Conservation (phyloP, 352 stramenopile genomes). For the Pythium scleroteichum region DNA sequence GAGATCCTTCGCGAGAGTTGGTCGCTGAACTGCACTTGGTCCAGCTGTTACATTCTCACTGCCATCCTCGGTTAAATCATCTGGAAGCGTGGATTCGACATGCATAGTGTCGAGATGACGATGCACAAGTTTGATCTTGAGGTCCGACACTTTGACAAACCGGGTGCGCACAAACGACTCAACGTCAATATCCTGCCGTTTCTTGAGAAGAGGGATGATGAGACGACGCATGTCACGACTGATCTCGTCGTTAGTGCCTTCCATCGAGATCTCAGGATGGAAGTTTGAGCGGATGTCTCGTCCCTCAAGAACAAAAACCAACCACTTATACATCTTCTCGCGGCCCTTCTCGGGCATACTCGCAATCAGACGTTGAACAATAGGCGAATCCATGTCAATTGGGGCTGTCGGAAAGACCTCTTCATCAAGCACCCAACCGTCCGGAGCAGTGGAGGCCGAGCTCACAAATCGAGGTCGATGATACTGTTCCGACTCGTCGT, state of each 20-base stretch:
- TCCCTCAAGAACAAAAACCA: slow-evolving; percentile 68
- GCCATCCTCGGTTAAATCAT: slow-evolving; percentile 15
- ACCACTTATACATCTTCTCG: slow-evolving; percentile 74
- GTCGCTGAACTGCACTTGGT: slow-evolving; percentile 8
- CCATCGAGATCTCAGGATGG: slow-evolving; percentile 68
- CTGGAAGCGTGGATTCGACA: slow-evolving; percentile 33
- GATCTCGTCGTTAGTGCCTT: slow-evolving; percentile 61
- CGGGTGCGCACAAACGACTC: slow-evolving; percentile 61
- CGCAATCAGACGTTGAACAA: slow-evolving; percentile 65
- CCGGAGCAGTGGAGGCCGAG: slow-evolving; percentile 32
- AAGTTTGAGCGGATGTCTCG: slow-evolving; percentile 75
- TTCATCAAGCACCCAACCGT: slow-evolving; percentile 60
- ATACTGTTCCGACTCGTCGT: slow-evolving; percentile 7
- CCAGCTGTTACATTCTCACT: slow-evolving; percentile 12
- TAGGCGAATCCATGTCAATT: slow-evolving; percentile 77
- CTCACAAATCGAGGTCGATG: slow-evolving; percentile 24
- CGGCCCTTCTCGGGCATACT: slow-evolving; percentile 62
- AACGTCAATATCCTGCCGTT: slow-evolving; percentile 66
- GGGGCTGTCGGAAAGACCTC: slow-evolving; percentile 66
- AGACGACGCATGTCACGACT: slow-evolving; percentile 67
- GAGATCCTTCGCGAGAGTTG: slow-evolving; percentile 7
- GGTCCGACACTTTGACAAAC: slow-evolving; percentile 60
- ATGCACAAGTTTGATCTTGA: slow-evolving; percentile 68
- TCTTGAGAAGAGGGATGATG: slow-evolving; percentile 74
- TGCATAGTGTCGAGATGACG: slow-evolving; percentile 64